Percentiles rank a stretch among this genome's conserved stretches.
Conservation (phyloP, 805 yeast genomes). For the Starmerella sirachaensis region DNA sequence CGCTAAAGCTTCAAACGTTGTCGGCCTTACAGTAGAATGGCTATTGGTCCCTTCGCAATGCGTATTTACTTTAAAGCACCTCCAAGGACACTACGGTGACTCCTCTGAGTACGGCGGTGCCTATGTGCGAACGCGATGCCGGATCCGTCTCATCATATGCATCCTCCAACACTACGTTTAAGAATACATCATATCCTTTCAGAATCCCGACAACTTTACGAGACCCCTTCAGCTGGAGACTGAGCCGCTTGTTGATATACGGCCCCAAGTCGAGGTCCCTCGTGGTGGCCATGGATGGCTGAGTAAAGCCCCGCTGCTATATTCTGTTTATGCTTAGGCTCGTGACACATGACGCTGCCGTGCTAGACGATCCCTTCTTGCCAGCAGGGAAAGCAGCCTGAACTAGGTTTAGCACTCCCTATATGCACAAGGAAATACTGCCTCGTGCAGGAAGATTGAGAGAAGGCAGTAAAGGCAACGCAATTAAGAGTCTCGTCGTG, state of each 20-base stretch:
- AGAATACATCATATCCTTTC: slow-evolving; percentile 72
- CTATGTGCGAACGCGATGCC: slow-evolving; percentile 45
- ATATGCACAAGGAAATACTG: too few species aligned
- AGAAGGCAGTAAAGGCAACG: too few species aligned
- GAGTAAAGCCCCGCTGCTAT: too few species aligned
- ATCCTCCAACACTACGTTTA: slow-evolving; percentile 60
- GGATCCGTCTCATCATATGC: slow-evolving; percentile 48
- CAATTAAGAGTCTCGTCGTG: too few species aligned
- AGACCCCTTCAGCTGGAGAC: slow-evolving; percentile 65
- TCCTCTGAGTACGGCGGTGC: slow-evolving; percentile 63
- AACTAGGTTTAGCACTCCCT: too few species aligned
- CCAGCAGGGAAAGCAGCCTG: too few species aligned
- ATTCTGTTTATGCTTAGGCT: too few species aligned
- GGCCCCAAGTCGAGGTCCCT: slow-evolving; percentile 31
- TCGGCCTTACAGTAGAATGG: too few species aligned
- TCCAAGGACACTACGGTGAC: slow-evolving; percentile 62
- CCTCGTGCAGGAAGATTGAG: too few species aligned
- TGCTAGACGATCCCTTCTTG: too few species aligned
- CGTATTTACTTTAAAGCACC: background rate
- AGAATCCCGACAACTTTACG: slow-evolving; percentile 69
- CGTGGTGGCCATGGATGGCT: slow-evolving; percentile 6
- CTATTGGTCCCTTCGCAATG: background rate
- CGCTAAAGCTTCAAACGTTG: too few species aligned
- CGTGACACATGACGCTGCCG: too few species aligned
- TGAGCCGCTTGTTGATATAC: slow-evolving; percentile 69